A percentile compares a stretch with the other conserved stretches of the same genome.
phyloP scores from a whole-genome alignment of 2,329 filamentous ascomycete species.

The Pseudogymnoascus sp. region DNA sequence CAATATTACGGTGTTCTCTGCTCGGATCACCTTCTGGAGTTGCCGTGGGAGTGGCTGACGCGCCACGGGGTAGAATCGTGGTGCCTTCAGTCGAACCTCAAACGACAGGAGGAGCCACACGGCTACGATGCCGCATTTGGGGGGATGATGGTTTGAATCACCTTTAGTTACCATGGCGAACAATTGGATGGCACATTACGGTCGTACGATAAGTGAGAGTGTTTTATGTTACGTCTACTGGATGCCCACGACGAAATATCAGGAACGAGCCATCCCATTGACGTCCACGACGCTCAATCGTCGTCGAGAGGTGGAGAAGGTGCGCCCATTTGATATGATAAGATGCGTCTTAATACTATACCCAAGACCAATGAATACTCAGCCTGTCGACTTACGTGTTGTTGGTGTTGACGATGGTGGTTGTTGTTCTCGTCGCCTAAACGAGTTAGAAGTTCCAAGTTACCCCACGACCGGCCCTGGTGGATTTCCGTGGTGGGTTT shows the following conservation, averaged over 20 bases:
- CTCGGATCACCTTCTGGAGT: not conserved
- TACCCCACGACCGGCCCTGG: not conserved
- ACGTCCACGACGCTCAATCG: not conserved
- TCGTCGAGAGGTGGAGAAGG: not conserved
- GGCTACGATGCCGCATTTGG: not conserved
- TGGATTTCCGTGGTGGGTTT: not conserved
- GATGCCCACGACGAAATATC: not conserved
- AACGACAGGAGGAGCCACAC: constrained; percentile 4
- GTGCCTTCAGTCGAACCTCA: not conserved
- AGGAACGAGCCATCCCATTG: not conserved
- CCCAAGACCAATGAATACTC: not conserved
- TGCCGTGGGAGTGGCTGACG: not conserved
- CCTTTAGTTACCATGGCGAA: not conserved
- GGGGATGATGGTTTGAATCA: not conserved
- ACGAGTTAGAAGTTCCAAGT: constrained; percentile 2
- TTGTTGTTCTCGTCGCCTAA: not conserved
- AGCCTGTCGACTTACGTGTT: not conserved
- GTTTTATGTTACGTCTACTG: not conserved
- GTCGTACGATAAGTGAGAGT: not conserved
- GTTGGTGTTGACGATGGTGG: not conserved
- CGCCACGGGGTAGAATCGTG: not conserved
- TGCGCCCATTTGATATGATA: not conserved
- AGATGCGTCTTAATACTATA: constrained; percentile 5
- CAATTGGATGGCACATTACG: not conserved
- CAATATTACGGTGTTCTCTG: not conserved